Base-by-base conservation (phyloP, 108 stramenopile genomes). In the Pseudonitzschia delicatissima region DNA sequence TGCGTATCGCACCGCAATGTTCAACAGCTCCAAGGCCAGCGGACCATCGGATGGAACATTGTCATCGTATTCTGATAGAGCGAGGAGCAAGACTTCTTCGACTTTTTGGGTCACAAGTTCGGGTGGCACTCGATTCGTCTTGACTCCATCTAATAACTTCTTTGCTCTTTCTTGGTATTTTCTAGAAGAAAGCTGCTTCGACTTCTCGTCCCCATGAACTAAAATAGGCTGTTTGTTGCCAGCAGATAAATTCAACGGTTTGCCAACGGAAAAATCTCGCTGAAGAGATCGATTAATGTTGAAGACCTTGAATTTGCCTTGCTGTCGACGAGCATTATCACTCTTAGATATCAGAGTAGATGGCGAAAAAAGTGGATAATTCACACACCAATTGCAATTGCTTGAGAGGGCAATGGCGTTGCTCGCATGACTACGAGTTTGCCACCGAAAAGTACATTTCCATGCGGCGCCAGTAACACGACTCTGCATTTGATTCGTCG, bases 71-170 rank as follows among this genome's bases (percentile, higher is more conserved):
- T 48, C 59, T 20, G 37, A 58, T 15, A 69, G 60, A 40, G 44
- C 32, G 15, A 7, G 28, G 4, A 71, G 36, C 28, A 74, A 37
- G 2, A 74, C 11, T 48, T 67, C 66, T 55, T 67, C 50, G n/a
- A 67, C 73, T 39, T 48, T 61, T 67, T 74, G 73, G 7, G 64
- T 25, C n/a, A 67, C 65, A 9, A 74, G 27, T 27, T 35, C 23
- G 12, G 21, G 34, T 11, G 37, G 57, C n/a, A 74, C 9, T 15
- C 66, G 18, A 11, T 37, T 27, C 5, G 12, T 55, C 48, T 45
- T 44, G 13, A 74, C 64, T 53, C 62, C 50, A 3, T 66, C 34
- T 7, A 73, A 36, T 27, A 71, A 64, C 7, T 17, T 34, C 0
- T 37, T 34, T 23, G 51, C 66, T 40, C 37, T 50, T 20, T 25